phyloP scores from a whole-genome alignment of 2,329 filamentous ascomycete genomes.

The Fulvia fulva region DNA sequence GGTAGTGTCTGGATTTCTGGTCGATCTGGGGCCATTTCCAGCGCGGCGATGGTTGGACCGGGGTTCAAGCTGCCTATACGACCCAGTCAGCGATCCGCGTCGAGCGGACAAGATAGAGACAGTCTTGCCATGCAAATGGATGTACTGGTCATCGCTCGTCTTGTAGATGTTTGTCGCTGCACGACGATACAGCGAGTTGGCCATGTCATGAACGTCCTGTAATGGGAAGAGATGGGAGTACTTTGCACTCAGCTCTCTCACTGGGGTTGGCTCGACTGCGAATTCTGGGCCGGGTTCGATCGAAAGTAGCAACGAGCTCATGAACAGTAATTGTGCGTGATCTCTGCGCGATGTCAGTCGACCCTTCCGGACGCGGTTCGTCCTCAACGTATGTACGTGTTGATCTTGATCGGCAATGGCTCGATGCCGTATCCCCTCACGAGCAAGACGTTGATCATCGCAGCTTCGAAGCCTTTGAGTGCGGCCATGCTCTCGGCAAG shows the following conservation, averaged over 20 bases:
- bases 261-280: too few species aligned
- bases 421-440: constrained; percentile 13
- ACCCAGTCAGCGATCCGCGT: too few species aligned
- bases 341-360: too few species aligned
- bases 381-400: too few species aligned
- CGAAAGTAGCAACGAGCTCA: too few species aligned
- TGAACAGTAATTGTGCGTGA: too few species aligned
- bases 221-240: too few species aligned
- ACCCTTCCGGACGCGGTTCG: too few species aligned
- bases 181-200: constrained; percentile 5
- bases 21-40: constrained; percentile 31
- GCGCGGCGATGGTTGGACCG: constrained; percentile 36
- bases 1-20: too few species aligned
- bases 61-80: constrained; percentile 48
- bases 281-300: too few species aligned
- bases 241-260: too few species aligned
- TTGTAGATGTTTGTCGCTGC: constrained; percentile 46
- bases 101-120: too few species aligned
- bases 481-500: constrained; percentile 49
- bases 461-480: constrained; percentile 33
- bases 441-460: constrained; percentile 17
- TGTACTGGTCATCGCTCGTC: constrained; percentile 44
- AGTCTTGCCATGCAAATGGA: constrained; percentile 49
- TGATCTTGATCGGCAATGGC: constrained; percentile 7
- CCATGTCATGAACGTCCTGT: constrained; percentile 12